A percentile compares a stretch with the other conserved stretches of the same genome.
phyloP scores from a whole-genome alignment of 2,329 filamentous ascomycete species.

The Sporothrix humicola region DNA sequence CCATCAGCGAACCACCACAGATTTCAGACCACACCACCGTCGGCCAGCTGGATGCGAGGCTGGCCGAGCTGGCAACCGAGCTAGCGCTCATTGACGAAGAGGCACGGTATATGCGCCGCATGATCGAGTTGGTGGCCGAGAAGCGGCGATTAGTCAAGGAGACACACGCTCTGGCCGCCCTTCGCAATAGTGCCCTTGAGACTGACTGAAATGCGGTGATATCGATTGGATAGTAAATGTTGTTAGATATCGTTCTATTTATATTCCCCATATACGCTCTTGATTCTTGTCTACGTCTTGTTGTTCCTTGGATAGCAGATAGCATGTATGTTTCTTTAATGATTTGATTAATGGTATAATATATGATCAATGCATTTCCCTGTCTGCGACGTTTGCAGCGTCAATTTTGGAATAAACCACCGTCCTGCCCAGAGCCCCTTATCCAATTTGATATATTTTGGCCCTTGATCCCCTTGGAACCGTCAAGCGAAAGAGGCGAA shows the following conservation, averaged over 20 bases:
- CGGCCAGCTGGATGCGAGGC: slow-evolving; percentile 6
- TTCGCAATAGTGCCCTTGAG: not conserved
- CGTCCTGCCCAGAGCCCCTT: not conserved
- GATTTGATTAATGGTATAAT: slow-evolving; percentile 14
- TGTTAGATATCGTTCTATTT: not conserved
- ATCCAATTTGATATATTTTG: not conserved
- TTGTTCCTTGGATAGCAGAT: not conserved
- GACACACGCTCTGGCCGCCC: not conserved
- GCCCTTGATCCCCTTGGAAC: not conserved
- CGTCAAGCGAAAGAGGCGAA: not conserved
- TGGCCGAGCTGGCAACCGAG: slow-evolving; percentile 10
- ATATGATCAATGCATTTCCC: not conserved
- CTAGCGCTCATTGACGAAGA: slow-evolving; percentile 20
- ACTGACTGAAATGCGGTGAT: not conserved
- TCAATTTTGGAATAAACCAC: slow-evolving; percentile 17
- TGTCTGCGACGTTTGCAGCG: slow-evolving; percentile 12
- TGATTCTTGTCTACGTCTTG: not conserved
- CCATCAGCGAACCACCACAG: not conserved
- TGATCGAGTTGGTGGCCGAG: slow-evolving; percentile 24
- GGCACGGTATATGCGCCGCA: slow-evolving; percentile 6
- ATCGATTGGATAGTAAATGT: not conserved
- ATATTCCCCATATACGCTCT: not conserved
- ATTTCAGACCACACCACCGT: not conserved
- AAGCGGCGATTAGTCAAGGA: slow-evolving; percentile 20
- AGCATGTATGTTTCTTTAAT: not conserved